Base-by-base conservation (phyloP, 2,329 filamentous ascomycete species). In the Celoporthe dispersa region DNA sequence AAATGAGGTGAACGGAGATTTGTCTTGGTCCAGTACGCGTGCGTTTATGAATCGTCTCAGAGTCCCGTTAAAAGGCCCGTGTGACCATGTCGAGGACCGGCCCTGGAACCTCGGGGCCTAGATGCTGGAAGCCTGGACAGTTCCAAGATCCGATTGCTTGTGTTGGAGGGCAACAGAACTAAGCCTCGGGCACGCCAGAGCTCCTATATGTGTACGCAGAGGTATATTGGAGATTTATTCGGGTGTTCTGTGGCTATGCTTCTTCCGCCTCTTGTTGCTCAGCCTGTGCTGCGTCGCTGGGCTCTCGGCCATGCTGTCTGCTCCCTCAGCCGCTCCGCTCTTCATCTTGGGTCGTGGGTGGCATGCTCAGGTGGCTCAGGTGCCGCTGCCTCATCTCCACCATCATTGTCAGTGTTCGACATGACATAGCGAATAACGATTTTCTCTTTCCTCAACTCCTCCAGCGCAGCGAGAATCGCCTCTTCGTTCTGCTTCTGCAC, bases 401-500 rank as follows among this genome's bases (percentile, higher is more conserved):
- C 12, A 31, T 22, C 33, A 33, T 64, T 14, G n/a, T 44, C 41
- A 12, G 28, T n/a, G n/a, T 11, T 31, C n/a, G 57, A 62, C 19
- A 25, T 19, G 37, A 51, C 44, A 39, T 63, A 33, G 22, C 59
- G 57, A 8, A 35, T 25, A 3, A 8, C 1, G 0, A 22, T n/a
- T 16, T 64, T 37, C 16, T 55, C 48, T 19, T 39, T 44, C n/a
- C 55, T 55, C 31, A 70, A 3, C n/a, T 41, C 31, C 25, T 60
- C 44, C 44, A 72, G 61, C 19, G 48, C 70, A 33, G 55, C 51
- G 3, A 72, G 65, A 14, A 68, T 39, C 19, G 61, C 48, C 5
- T 61, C 22, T 51, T 72, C 70, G 12, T 63, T 68, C 3, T 59
- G 19, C 25, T 16, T 60, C 37, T 70, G 70, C 41, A 72, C 16